Evolutionary conservation across 768 basidiomycete species (phyloP).

Genomic region (Gloeostereum incarnatum): DNA sequence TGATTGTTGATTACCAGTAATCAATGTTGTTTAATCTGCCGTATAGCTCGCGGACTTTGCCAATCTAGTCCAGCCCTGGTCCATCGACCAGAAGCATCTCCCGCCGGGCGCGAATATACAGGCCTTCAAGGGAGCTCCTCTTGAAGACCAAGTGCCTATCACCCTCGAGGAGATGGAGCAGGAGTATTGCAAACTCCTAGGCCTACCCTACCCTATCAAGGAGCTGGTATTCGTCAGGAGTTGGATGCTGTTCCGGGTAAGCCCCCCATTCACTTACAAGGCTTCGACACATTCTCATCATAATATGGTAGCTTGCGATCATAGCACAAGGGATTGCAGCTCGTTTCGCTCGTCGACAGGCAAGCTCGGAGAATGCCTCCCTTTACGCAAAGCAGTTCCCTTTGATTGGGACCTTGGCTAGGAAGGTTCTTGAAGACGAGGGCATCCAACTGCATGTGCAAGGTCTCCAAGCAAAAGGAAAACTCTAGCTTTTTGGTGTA

Average conservation of each 20-base stretch:
- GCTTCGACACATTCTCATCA: constrained; percentile 4
- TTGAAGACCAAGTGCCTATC: constrained; percentile 41
- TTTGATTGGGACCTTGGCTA: constrained; percentile 56
- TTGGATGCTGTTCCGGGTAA: constrained; percentile 79
- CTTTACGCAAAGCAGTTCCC: constrained; percentile 39
- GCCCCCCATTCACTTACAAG: constrained; percentile 14
- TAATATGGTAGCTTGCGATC: constrained; percentile 48
- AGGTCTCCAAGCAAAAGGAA: too few relatives aligned
- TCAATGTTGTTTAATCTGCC: constrained; percentile 3
- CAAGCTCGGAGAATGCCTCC: constrained; percentile 74
- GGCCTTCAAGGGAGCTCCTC: constrained; percentile 55
- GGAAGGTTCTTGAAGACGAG: constrained; percentile 44
- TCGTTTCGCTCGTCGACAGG: constrained; percentile 75
- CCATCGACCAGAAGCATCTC: constrained; percentile 35
- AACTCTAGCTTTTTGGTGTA: too few relatives aligned
- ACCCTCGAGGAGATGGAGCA: constrained; percentile 65
- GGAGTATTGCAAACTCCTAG: constrained; percentile 66
- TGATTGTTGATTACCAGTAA: background rate
- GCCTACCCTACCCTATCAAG: constrained; percentile 62
- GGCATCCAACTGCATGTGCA: constrained; percentile 18
- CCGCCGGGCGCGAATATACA: constrained; percentile 24
- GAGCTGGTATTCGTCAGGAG: constrained; percentile 78
- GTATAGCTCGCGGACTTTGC: constrained; percentile 76
- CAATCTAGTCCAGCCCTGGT: constrained; percentile 85
- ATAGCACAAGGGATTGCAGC: constrained; percentile 91